phyloP scores from a whole-genome alignment of 768 basidiomycete genomes.

The Pleurotus citrinopileatus region DNA sequence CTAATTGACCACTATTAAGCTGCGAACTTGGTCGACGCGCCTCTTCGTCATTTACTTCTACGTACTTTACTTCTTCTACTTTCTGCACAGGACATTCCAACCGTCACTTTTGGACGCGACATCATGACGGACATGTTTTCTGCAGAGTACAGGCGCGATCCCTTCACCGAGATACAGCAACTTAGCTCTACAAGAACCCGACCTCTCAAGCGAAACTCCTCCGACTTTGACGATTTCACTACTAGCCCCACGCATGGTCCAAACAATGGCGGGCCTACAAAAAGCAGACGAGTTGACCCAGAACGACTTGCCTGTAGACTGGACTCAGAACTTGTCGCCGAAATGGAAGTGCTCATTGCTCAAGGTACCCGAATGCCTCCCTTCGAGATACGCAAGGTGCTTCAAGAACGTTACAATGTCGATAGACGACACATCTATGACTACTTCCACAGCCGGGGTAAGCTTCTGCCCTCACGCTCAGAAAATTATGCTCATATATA shows the following conservation, averaged over 20 bases:
- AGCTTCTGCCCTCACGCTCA: slow-evolving; percentile 13
- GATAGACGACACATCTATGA: slow-evolving; percentile 77
- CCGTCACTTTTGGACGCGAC: not conserved
- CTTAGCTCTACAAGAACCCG: slow-evolving; percentile 5
- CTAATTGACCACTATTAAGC: not conserved
- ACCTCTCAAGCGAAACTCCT: slow-evolving; percentile 7
- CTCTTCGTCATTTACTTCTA: not conserved
- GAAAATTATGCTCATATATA: not conserved
- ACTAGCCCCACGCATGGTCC: slow-evolving; percentile 15
- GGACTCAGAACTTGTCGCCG: slow-evolving; percentile 62
- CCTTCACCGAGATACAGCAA: slow-evolving; percentile 9
- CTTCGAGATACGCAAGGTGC: slow-evolving; percentile 64
- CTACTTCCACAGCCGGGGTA: slow-evolving; percentile 67
- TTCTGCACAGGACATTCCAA: not conserved
- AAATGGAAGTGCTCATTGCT: slow-evolving; percentile 68
- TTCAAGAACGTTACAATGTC: slow-evolving; percentile 67
- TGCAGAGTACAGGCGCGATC: slow-evolving; percentile 4
- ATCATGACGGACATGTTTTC: not conserved
- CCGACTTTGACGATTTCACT: slow-evolving; percentile 4
- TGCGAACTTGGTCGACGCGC: not conserved
- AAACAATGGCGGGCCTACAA: slow-evolving; percentile 36
- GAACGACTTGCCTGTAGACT: slow-evolving; percentile 66
- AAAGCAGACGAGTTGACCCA: slow-evolving; percentile 60
- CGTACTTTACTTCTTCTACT: not conserved
- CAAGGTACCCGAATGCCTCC: slow-evolving; percentile 77